Conservation (phyloP, 129 eudicot species). For the Escallonia rubra region DNA sequence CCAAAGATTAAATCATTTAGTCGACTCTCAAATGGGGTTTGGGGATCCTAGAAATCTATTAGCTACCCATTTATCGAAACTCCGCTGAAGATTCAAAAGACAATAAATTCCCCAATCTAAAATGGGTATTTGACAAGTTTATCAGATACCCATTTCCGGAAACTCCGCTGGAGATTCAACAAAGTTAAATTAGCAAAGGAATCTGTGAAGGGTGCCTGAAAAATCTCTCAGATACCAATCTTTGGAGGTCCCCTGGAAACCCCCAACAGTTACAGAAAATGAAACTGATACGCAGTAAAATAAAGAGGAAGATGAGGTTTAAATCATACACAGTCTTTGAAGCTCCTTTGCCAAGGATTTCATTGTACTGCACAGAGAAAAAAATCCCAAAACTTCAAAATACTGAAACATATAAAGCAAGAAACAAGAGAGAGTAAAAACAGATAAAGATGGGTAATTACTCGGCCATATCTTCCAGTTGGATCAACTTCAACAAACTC, state of each 20-base stretch:
- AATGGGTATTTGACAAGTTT: slow-evolving; percentile 1
- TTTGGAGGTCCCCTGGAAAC: neutral
- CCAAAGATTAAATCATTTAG: neutral
- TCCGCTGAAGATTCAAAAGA: slow-evolving; percentile 4
- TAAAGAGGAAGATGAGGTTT: neutral
- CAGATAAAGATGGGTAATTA: neutral
- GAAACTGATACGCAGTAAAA: neutral
- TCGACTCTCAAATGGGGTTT: too few species aligned
- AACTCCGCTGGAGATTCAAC: neutral
- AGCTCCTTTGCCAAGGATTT: slow-evolving; percentile 60
- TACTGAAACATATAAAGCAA: neutral
- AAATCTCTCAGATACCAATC: neutral
- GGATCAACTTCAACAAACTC: slow-evolving; percentile 65
- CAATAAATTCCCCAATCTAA: neutral
- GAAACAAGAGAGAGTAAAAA: neutral
- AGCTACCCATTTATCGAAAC: too few species aligned
- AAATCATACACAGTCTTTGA: slow-evolving; percentile 51
- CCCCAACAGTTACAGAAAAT: neutral
- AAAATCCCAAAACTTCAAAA: neutral
- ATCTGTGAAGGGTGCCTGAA: neutral
- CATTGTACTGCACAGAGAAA: slow-evolving; percentile 52
- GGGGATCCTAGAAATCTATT: too few species aligned
- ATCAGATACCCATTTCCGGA: neutral
- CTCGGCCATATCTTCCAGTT: slow-evolving; percentile 63
- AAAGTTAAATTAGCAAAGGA: slow-evolving; percentile 3